A percentile compares a stretch with the other conserved stretches of the same genome.
These are phyloP conservation scores for Coemansia reversa DNA, from an alignment of 192 early-diverging fungal species.

Conservation along the genomic window DNA sequence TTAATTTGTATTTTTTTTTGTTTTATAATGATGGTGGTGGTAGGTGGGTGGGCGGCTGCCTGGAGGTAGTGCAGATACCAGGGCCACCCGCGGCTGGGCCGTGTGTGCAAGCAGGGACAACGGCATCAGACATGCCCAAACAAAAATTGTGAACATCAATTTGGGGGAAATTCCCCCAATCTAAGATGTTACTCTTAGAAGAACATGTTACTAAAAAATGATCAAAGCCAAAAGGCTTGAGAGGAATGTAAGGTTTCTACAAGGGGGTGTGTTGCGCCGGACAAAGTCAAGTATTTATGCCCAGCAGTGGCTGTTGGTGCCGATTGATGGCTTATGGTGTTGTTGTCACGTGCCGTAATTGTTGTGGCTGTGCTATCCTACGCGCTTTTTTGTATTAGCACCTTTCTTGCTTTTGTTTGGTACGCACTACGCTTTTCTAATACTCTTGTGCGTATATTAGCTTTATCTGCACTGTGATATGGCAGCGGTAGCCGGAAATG, in stretches of 20 bases:
- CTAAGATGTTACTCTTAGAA: constrained; percentile 38
- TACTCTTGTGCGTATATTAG: no score
- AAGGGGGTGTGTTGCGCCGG: not conserved
- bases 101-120: constrained; percentile 44
- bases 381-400: no score
- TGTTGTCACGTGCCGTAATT: no score
- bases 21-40: not conserved
- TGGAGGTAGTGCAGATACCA: constrained; percentile 51
- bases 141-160: constrained; percentile 42
- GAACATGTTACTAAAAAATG: constrained; percentile 50
- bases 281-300: constrained; percentile 5
- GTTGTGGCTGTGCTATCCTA: no score
- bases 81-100: constrained; percentile 34
- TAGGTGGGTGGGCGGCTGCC: constrained; percentile 29
- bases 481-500: constrained; percentile 41
- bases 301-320: not conserved
- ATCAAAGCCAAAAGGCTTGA: constrained; percentile 42
- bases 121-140: constrained; percentile 22
- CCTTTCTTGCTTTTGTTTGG: no score
- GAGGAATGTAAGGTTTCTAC: constrained; percentile 14
- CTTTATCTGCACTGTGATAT: constrained; percentile 4
- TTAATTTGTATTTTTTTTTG: constrained; percentile 19
- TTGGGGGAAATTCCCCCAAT: constrained; percentile 26
- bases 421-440: no score
- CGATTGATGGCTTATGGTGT: not conserved